Percentiles rank a stretch among this genome's conserved stretches.
Conservation (phyloP, 1,284 basidiomycete species). For the Leccinum griseonigrum region DNA sequence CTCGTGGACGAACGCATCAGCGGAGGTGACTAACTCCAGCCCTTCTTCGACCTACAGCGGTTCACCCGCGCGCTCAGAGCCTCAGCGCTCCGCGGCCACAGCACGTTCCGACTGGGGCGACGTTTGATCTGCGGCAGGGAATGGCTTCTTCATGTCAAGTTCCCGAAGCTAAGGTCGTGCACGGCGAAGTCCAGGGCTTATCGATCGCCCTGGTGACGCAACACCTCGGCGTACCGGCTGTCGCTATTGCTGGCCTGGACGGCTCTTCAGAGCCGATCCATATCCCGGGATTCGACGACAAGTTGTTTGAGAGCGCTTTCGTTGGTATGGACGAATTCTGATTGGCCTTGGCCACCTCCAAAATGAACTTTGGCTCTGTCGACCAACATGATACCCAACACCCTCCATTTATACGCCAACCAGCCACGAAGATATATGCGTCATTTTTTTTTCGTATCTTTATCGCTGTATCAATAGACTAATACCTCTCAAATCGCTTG, state of each 20-base stretch:
- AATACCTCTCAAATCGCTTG: not conserved
- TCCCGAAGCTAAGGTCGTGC: slow-evolving; percentile 3
- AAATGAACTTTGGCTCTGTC: not conserved
- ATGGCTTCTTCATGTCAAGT: slow-evolving; percentile 5
- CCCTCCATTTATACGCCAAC: not conserved
- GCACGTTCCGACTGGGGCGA: slow-evolving; percentile 14
- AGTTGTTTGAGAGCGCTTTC: slow-evolving; percentile 17
- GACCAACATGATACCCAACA: slow-evolving; percentile 8
- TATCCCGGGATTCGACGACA: slow-evolving; percentile 22
- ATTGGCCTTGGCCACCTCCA: not conserved
- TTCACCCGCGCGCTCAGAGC: slow-evolving; percentile 43
- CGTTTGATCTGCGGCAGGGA: slow-evolving; percentile 29
- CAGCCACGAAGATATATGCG: not conserved
- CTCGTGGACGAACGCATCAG: slow-evolving; percentile 10
- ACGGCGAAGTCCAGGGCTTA: slow-evolving; percentile 2
- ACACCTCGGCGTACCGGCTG: not conserved
- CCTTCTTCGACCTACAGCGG: slow-evolving; percentile 45
- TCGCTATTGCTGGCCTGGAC: slow-evolving; percentile 17
- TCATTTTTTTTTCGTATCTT: not conserved
- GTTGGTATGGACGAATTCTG: slow-evolving; percentile 8
- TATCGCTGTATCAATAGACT: slow-evolving; percentile 13
- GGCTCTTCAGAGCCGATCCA: slow-evolving; percentile 6
- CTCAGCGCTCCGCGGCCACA: slow-evolving; percentile 37
- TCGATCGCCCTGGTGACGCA: slow-evolving; percentile 5
- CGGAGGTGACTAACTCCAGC: slow-evolving; percentile 28